Conservation (phyloP, 768 basidiomycete genomes). For the Serendipita sp. region DNA sequence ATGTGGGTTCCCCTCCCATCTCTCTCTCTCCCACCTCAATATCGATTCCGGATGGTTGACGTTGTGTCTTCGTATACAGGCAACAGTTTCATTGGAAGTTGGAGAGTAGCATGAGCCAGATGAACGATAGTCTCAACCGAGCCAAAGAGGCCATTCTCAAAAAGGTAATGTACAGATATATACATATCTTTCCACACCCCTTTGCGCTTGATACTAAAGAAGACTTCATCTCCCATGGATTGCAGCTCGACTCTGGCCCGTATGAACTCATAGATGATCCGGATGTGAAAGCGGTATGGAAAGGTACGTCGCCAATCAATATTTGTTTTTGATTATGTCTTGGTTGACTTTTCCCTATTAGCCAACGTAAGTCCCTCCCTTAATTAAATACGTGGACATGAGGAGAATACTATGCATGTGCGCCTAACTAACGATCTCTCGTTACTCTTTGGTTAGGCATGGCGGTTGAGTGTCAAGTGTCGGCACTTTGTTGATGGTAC, state of each 20-base stretch:
- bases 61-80: too few relatives aligned
- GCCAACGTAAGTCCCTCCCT: too few relatives aligned
- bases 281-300: conserved; percentile 1
- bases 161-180: too few relatives aligned
- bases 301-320: not conserved
- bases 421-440: too few relatives aligned
- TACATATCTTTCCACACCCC: not conserved
- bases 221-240: not conserved
- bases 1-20: not conserved
- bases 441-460: not conserved
- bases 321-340: not conserved
- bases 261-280: conserved; percentile 3
- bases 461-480: conserved; percentile 7
- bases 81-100: not conserved
- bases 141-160: not conserved
- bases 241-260: conserved; percentile 2
- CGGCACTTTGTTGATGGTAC: conserved; percentile 5
- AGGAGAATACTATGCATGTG: too few relatives aligned
- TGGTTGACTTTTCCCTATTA: too few relatives aligned
- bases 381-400: too few relatives aligned
- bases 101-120: not conserved
- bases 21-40: not conserved
- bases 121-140: not conserved
- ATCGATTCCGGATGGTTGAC: too few relatives aligned
- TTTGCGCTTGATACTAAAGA: not conserved